Evolutionary conservation across 306 rosid species (phyloP), one percentile per base, ranked within the genome.

Genomic region (Vigna angularis): DNA sequence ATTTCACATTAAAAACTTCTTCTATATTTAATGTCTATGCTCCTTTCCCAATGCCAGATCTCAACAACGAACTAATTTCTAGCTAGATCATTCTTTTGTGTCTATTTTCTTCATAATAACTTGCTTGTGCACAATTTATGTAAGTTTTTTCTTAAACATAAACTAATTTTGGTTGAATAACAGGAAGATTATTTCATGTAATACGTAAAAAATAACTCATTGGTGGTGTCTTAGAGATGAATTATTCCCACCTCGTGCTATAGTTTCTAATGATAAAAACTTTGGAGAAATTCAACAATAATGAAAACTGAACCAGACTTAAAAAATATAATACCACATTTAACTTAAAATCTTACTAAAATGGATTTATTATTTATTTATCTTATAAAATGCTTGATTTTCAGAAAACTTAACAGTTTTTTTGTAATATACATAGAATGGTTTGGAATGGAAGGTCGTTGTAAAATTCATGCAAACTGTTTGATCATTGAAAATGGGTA

Each of bases 41-140:
- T 77, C 89, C n/a, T 64, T 86, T 81, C 64, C 77, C 83, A 69
- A 83, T 63, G 79, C 58, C 76, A 70, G 86, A 83, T 83, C 86
- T 75, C 48, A 58, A 53, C 47, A 72, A 26, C 44, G 7, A 74
- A 68, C 10, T 3, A 75, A 36, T 36, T 5, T 9, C 56, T 42
- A 55, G 45, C 36, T 36, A 18, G 16, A 15, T 50, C 30, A 52
- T 76, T 65, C 38, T 32, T 61, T 38, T 36, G 40, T 36, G 40
- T 36, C 7, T 34, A 34, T 0, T 34, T 34, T 34, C 40, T 34
- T 1, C 8, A 36, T 36, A 6, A 5, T 4, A 36, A 36, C 40
- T 36, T 34, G 0, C 7, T 34, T 4, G 4, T 34, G 1, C 1
- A 4, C 0, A 34, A 34, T 34, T 34, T 4, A 34, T 4, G 5